phyloP scores from a whole-genome alignment of 768 basidiomycete species.

The Lactarius psammicola region DNA sequence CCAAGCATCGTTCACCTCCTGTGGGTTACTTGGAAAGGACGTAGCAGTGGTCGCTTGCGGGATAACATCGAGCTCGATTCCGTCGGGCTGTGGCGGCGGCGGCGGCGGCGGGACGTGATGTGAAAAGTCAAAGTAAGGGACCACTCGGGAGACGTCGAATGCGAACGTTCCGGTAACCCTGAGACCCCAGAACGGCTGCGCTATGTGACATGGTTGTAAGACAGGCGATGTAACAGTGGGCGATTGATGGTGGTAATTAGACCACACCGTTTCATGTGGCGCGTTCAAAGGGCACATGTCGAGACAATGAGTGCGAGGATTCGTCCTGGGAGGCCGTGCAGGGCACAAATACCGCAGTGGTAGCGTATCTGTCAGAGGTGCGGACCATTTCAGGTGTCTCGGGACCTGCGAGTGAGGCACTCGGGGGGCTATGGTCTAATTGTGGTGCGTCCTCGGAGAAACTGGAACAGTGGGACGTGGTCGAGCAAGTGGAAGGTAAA shows the following conservation, averaged over 20 bases:
- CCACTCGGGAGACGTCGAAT: not conserved
- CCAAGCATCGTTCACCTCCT: not conserved
- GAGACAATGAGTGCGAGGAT: not conserved
- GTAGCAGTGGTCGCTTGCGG: not conserved
- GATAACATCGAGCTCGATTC: not conserved
- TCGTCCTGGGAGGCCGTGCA: not conserved
- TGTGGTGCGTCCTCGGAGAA: not conserved
- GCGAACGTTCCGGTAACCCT: not conserved
- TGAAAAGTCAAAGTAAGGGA: conserved; percentile 10
- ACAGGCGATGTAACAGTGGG: not conserved
- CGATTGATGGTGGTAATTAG: not conserved
- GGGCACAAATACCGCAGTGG: not conserved
- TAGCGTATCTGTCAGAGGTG: not conserved
- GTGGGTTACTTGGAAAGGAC: not conserved
- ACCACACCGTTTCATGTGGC: not conserved
- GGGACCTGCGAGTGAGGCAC: not conserved
- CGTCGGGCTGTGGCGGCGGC: no score
- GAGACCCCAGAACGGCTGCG: not conserved
- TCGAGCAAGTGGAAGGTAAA: not conserved
- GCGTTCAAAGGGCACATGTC: not conserved
- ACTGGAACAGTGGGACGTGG: not conserved
- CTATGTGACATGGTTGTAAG: not conserved
- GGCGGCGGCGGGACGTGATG: not conserved
- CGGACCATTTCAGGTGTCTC: not conserved
- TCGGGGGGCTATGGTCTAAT: not conserved